These are phyloP conservation scores for Globisporangium cylindrosporum DNA, from an alignment of 352 stramenopile species.

Conservation along the genomic window DNA sequence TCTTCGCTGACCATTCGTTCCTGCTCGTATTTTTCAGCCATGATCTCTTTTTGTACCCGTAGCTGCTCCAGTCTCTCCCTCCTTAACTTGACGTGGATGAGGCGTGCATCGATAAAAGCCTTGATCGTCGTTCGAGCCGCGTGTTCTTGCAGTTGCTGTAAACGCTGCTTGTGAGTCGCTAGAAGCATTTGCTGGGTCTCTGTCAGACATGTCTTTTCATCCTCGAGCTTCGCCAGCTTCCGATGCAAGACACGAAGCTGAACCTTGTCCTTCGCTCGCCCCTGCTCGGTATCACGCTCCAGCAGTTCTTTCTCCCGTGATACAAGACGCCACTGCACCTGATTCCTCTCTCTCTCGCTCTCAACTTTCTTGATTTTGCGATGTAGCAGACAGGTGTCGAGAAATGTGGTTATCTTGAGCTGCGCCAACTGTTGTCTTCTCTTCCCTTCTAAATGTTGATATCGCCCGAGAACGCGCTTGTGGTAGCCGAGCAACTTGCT, in stretches of 20 bases:
- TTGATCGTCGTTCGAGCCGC: slow-evolving; percentile 33
- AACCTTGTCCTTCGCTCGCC: slow-evolving; percentile 22
- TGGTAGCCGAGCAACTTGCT: slow-evolving; percentile 25
- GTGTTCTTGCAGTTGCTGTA: slow-evolving; percentile 18
- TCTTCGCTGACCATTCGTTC: slow-evolving; percentile 41
- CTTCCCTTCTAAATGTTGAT: slow-evolving; percentile 26
- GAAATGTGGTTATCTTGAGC: slow-evolving; percentile 41
- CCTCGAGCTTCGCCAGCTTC: slow-evolving; percentile 24
- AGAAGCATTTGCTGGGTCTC: slow-evolving; percentile 12
- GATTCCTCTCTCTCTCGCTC: slow-evolving; percentile 18
- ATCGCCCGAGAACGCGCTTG: slow-evolving; percentile 27
- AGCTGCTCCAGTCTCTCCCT: slow-evolving; percentile 17
- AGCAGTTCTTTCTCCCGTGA: slow-evolving; percentile 20
- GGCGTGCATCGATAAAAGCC: slow-evolving; percentile 28
- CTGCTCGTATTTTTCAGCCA: slow-evolving; percentile 33
- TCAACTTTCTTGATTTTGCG: slow-evolving; percentile 24
- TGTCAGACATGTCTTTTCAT: not conserved
- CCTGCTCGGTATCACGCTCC: slow-evolving; percentile 19
- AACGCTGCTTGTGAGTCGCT: slow-evolving; percentile 16
- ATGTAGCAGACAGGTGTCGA: slow-evolving; percentile 27
- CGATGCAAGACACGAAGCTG: slow-evolving; percentile 36
- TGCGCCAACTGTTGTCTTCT: slow-evolving; percentile 23
- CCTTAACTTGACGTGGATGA: slow-evolving; percentile 17
- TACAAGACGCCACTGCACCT: slow-evolving; percentile 17
- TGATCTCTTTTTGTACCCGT: slow-evolving; percentile 16